Evolutionary conservation across 164 flowering plant species (phyloP), one percentile per base, ranked within the genome.

Genomic region (Chimonanthus praecox): DNA sequence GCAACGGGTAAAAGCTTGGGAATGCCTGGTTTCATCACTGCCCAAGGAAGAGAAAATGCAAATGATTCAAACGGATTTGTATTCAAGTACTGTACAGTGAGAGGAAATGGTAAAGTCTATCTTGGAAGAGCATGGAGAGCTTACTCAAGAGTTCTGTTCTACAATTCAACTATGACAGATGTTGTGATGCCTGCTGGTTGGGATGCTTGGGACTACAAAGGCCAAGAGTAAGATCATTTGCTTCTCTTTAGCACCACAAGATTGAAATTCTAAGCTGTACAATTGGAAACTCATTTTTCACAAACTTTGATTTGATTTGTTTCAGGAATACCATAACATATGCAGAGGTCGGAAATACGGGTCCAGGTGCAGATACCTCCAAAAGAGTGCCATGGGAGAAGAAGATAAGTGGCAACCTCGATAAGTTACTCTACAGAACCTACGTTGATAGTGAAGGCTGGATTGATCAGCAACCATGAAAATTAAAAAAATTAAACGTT

Each of bases 121-220:
- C 60, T 83, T 49, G 85, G 83, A 65, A 79, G 83, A 49, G 77
- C 82, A 16, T 81, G 80, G 77, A 75, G 77, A 71, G 47, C 8
- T 1, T 75, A 77, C 44, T 78, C 83, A 0, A 70, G 80, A 49
- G 83, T 80, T 2, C 3, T 80, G 5, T 80, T 80, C 45, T 79
- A 75, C 65, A 75, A 71, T 66, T 67, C 74, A 3, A 54, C 46
- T 7, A 67, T 83, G 58, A 71, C 81, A 1, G 15, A 71, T 8
- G n/a, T 77, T 11, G 58, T 83, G 7, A 69, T 77, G 47, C 82
- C 85, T 60, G 46, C 69, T 51, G 83, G 85, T 49, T 83, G 85
- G 83, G 64, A 71, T 73, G 49, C 79, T 58, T 75, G 84, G 80
- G 8, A 11, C 16, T 49, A 8, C 18, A 4, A n/a, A 0, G 33